Base-by-base conservation (phyloP, 2,329 filamentous ascomycete species). In the Ascochyta rabiei region DNA sequence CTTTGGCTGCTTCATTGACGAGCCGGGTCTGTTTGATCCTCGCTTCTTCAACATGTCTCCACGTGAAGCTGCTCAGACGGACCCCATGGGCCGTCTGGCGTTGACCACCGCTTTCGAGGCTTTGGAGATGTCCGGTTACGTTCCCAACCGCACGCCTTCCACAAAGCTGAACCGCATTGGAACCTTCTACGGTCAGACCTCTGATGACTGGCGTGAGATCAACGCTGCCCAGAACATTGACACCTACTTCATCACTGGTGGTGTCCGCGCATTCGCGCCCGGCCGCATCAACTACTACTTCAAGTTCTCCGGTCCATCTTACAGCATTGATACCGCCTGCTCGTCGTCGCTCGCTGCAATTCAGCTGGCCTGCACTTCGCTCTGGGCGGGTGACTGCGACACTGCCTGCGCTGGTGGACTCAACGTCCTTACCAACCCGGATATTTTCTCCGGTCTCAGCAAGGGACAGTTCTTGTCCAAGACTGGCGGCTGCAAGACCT, bases 31-130 rank as follows among this genome's bases (percentile, higher is more conserved):
- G 42, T 93, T 93, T 67, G 90, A 93, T 65, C 87, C 89, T n/a
- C 82, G 87, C 1, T 93, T 93, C 77, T 93, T 93, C 83, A 91
- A 91, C 75, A 92, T 93, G 87, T 92, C 89, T 31, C 89, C 89
- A 6, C 85, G 89, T 63, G 89, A 93, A 75, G 90, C 90, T 24
- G 84, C 86, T 46, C 89, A 92, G 69, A 91, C 89, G 1, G 90
- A 93, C 70, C 90, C 90, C 0, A 91, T 91, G 83, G 89, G 91
- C 71, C 84, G 90, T 64, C 81, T 93, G 62, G 88, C 89, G 3
- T 77, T 95, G 19, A 84, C 87, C 8, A 91, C 89, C 2, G 89
- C 89, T 0, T 93, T 91, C 64, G 90, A 93, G 69, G 90, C 90
- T 0, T 80, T 95, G 42, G 90, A 95, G 72, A 90, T 90, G 85